A percentile compares a stretch with the other conserved stretches of the same genome.
Conservation (phyloP, 2,329 filamentous ascomycete genomes). For the Trematosphaeria pertusa region DNA sequence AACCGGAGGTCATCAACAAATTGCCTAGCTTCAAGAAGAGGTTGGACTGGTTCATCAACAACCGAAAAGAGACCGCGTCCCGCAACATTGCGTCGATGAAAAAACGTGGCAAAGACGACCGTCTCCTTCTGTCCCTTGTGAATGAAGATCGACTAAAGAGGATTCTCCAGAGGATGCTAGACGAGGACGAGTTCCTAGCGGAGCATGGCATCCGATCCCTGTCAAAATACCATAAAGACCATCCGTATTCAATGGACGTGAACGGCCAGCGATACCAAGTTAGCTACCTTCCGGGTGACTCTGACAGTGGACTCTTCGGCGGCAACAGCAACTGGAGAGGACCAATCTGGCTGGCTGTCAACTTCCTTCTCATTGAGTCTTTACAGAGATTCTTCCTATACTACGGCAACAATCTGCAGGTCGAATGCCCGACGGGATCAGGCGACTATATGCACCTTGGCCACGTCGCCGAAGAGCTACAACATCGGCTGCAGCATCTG, state of each 20-base stretch:
- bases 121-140: slow-evolving; percentile 86
- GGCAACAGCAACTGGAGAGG: slow-evolving; percentile 98
- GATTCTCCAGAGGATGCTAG: slow-evolving; percentile 89
- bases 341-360: slow-evolving; percentile 95
- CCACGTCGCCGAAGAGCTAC: slow-evolving; percentile 91
- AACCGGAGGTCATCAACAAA: slow-evolving; percentile 91
- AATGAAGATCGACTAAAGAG: slow-evolving; percentile 91
- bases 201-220: slow-evolving; percentile 90
- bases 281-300: slow-evolving; percentile 91
- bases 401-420: slow-evolving; percentile 85
- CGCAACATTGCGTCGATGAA: slow-evolving; percentile 94
- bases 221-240: slow-evolving; percentile 87
- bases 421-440: slow-evolving; percentile 93
- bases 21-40: slow-evolving; percentile 93
- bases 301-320: slow-evolving; percentile 91
- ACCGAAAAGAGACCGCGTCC: slow-evolving; percentile 84
- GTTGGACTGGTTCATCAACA: slow-evolving; percentile 91
- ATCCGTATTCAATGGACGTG: slow-evolving; percentile 94
- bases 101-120: slow-evolving; percentile 87
- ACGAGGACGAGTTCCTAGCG: slow-evolving; percentile 91
- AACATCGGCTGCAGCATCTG: slow-evolving; percentile 91
- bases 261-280: slow-evolving; percentile 90
- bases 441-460: slow-evolving; percentile 96
- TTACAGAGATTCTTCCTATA: slow-evolving; percentile 96
- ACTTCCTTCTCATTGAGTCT: slow-evolving; percentile 92